Base-by-base conservation (phyloP, 306 rosid species). In the Dalbergia oliveri region DNA sequence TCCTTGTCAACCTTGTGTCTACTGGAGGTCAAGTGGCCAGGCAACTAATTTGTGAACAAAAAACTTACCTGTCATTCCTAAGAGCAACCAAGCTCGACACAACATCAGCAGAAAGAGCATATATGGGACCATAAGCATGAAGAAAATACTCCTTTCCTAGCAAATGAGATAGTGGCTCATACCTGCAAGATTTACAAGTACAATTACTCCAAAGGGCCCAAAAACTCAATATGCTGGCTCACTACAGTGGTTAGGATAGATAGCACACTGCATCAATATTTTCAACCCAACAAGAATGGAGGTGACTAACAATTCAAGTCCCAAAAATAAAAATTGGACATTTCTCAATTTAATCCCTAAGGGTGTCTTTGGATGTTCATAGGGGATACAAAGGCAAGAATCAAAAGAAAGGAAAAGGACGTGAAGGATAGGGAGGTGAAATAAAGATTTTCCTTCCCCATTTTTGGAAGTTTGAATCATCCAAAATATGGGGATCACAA, bases 51-150 rank as follows among this genome's bases (percentile, higher is more conserved):
- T 62, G 45, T 60, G 16, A 61, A 66, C 73, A 39, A 59, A 18
- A 57, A 81, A 77, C 94, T 81, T 89, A 79, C 99, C 99, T 96
- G 80, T 90, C 76, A 73, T 93, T 93, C 82, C 82, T 91, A 51
- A 91, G 94, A 73, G 90, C 94, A 66, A 84, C 97, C 98, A 96
- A 90, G 85, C 97, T 91, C 71, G 97, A 84, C 69, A 96, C 99
- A 68, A 96, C 99, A 75, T 93, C 97, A 14, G 97, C 94, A 34
- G 98, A 96, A 79, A 93, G 97, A 34, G 90, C 97, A 81, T 96
- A 96, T 69, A 96, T 82, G 69, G 99, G 98, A 86, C 98, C 99
- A 82, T 96, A 93, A 66, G 98, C 99, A 89, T 96, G 99, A 78
- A 96, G 88, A 77, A 96, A 96, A 82, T 96, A 96, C 84, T 96